Evolutionary conservation across 225 moss, liverwort and hornwort genomes (phyloP), one percentile per base, ranked within the genome.

Genomic region (Pleurozium schreberi): DNA sequence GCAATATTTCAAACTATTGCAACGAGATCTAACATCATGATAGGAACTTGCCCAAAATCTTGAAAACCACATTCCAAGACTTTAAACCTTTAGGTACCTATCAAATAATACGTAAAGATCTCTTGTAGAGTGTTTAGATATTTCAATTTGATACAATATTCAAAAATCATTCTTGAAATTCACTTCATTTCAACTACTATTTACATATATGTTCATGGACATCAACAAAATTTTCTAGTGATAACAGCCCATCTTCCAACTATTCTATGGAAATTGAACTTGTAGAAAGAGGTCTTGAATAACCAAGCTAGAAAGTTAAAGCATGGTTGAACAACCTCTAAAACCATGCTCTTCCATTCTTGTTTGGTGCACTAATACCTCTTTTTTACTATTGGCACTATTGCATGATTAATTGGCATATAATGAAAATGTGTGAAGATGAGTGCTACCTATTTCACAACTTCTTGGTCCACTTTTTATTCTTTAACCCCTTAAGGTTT

Each of bases 31-130:
- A 2, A 11, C 23, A 68, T n/a, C 2, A 8, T n/a, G n/a, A n/a
- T 7, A n/a, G 13, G 13, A 23, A 68, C 23, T 0, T n/a, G 1
- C 1, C 11, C 4, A 2, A 67, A 67, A 38, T n/a, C 4, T 8
- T 12, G 23, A 40, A 40, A 69, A 0, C 1, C 3, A 1, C 14
- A 40, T 69, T 69, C 8, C 1, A 23, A 1, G 14, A 69, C 40
- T 69, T 21, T 7, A 69, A 6, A 40, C 7, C n/a, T 12, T 67
- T n/a, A n/a, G 7, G 12, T 5, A 2, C n/a, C n/a, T n/a, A n/a
- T n/a, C n/a, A n/a, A n/a, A n/a, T n/a, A n/a, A n/a, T n/a, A n/a
- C n/a, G n/a, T n/a, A n/a, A n/a, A n/a, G n/a, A 6, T 68, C 22
- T 22, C 12, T 68, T 22, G 6, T 67, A 67, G 4, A 68, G n/a